A percentile compares a stretch with the other conserved stretches of the same genome.
Evolutionary conservation across 768 basidiomycete genomes (phyloP).

Genomic region (Gymnopilus dilepis): DNA sequence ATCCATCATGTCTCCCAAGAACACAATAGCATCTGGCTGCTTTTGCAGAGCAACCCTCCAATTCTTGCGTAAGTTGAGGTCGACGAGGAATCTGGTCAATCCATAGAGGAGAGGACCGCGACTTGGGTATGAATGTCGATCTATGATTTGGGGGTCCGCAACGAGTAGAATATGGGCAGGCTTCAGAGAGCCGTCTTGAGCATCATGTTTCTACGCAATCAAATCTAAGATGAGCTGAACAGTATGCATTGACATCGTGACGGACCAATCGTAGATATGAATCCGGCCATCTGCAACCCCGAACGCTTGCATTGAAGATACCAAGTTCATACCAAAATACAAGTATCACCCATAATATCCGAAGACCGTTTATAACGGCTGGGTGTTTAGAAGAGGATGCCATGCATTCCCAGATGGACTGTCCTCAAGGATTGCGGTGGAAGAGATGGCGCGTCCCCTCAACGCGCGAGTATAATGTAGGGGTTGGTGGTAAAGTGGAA

Average conservation of each 20-base stretch:
- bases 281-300: conserved; percentile 69
- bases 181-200: conserved; percentile 28
- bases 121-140: conserved; percentile 74
- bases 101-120: conserved; percentile 58
- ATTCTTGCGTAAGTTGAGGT: conserved; percentile 84
- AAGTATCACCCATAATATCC: conserved; percentile 62
- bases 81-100: conserved; percentile 69
- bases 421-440: background rate
- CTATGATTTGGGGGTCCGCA: conserved; percentile 88
- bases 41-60: conserved; percentile 72
- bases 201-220: conserved; percentile 9
- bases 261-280: conserved; percentile 34
- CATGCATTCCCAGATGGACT: conserved; percentile 24
- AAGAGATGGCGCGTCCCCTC: background rate
- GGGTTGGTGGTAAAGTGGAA: background rate
- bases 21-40: conserved; percentile 74
- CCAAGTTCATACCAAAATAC: conserved; percentile 76
- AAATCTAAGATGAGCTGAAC: background rate
- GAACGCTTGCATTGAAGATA: conserved; percentile 54
- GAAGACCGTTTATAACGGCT: conserved; percentile 50
- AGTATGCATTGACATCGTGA: too few relatives aligned
- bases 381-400: conserved; percentile 32
- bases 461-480: background rate
- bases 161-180: conserved; percentile 72
- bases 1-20: conserved; percentile 95